Evolutionary conservation across 371 early-diverging fungal genomes (phyloP).

Genomic region (Lichtheimia hyalospora): DNA sequence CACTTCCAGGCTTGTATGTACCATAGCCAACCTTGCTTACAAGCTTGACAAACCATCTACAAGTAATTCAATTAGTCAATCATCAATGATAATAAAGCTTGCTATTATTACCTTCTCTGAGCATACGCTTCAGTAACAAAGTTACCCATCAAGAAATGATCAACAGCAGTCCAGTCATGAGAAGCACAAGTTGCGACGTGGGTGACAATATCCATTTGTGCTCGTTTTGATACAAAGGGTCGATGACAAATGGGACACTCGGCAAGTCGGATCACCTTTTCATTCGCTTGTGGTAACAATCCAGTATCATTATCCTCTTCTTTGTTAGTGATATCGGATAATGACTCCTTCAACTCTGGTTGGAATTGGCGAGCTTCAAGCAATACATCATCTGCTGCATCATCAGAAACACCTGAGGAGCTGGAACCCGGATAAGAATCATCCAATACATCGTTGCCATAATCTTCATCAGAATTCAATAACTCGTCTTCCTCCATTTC

Average conservation of each 20-base stretch:
- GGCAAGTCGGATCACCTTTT: constrained; percentile 64
- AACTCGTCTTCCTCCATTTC: neutral
- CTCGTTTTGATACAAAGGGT: constrained; percentile 53
- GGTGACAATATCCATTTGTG: constrained; percentile 75
- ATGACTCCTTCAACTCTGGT: neutral
- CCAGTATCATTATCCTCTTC: neutral
- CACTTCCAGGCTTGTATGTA: constrained; percentile 67
- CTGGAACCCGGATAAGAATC: neutral
- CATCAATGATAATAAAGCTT: neutral
- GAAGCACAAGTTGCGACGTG: constrained; percentile 78
- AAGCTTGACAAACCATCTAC: constrained; percentile 79
- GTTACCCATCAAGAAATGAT: constrained; percentile 72
- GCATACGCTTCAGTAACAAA: constrained; percentile 79
- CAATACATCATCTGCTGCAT: constrained; percentile 18
- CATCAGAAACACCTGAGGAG: constrained; percentile 10
- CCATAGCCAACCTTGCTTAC: constrained; percentile 78
- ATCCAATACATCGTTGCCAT: neutral
- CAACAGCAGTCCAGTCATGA: constrained; percentile 63
- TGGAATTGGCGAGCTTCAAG: constrained; percentile 23
- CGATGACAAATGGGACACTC: constrained; percentile 77
- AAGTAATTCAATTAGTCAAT: constrained; percentile 63
- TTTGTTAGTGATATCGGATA: neutral
- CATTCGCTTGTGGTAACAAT: constrained; percentile 26
- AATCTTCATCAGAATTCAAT: constrained; percentile 4
- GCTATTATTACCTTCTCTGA: constrained; percentile 49